phyloP scores from a whole-genome alignment of 2,329 filamentous ascomycete species.

The Microcyclospora tardicrescens region DNA sequence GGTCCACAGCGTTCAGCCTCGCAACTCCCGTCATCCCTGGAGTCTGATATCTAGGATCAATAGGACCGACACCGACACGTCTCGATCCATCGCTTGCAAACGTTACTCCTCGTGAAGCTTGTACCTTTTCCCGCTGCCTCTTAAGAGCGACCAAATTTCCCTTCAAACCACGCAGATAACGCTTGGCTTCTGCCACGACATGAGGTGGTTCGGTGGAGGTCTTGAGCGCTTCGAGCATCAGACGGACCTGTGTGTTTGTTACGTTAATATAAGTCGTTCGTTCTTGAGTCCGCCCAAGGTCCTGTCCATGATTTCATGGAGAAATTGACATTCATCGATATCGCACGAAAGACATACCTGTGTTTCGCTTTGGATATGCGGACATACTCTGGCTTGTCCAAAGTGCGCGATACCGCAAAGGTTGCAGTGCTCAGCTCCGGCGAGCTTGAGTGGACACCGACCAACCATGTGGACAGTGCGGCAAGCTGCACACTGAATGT shows the following conservation, averaged over 20 bases:
- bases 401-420: slow-evolving; percentile 52
- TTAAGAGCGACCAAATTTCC: slow-evolving; percentile 42
- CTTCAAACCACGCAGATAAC: slow-evolving; percentile 45
- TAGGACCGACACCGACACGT: too few species aligned
- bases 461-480: slow-evolving; percentile 40
- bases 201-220: slow-evolving; percentile 42
- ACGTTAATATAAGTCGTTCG: neutral
- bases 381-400: slow-evolving; percentile 44
- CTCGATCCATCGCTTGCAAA: too few species aligned
- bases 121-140: slow-evolving; percentile 23
- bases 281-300: neutral
- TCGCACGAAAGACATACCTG: slow-evolving; percentile 13
- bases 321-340: too few species aligned
- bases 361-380: slow-evolving; percentile 48
- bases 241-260: slow-evolving; percentile 38
- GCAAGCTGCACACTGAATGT: slow-evolving; percentile 41
- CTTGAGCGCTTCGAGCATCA: slow-evolving; percentile 52
- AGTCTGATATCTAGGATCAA: too few species aligned
- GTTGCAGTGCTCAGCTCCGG: slow-evolving; percentile 48
- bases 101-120: too few species aligned
- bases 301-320: too few species aligned
- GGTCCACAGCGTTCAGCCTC: too few species aligned
- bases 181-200: slow-evolving; percentile 40
- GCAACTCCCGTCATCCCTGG: too few species aligned
- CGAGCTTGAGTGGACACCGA: slow-evolving; percentile 47